Conservation (phyloP, 2,329 filamentous ascomycete species). For the Stromatinia cepivora region DNA sequence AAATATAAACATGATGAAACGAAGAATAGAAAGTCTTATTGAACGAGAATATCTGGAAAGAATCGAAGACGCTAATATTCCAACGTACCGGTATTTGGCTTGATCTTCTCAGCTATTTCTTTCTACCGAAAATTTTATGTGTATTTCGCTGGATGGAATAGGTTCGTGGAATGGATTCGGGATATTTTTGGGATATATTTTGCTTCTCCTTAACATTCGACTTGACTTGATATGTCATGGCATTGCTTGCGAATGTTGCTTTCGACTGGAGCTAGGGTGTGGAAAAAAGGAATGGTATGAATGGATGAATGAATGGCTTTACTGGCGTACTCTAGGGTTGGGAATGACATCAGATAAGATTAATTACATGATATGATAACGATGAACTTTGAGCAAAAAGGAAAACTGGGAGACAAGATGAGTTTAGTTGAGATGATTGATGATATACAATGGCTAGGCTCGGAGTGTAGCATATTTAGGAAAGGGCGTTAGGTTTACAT, state of each 20-base stretch:
- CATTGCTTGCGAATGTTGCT: constrained; percentile 2
- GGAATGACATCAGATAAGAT: not conserved
- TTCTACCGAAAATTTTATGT: not conserved
- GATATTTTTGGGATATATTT: not conserved
- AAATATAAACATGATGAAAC: constrained; percentile 76
- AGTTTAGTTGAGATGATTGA: not conserved
- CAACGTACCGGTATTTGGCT: constrained; percentile 71
- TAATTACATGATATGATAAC: not conserved
- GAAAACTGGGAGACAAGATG: not conserved
- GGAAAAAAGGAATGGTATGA: not conserved
- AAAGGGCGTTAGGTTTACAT: too few species aligned
- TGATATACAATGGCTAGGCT: too few species aligned
- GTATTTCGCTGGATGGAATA: not conserved
- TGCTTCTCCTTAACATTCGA: not conserved
- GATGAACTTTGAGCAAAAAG: not conserved
- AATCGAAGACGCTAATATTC: constrained; percentile 61
- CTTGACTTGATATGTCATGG: not conserved
- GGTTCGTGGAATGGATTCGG: not conserved
- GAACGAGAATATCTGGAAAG: constrained; percentile 76
- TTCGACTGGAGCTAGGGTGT: not conserved
- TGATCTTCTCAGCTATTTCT: constrained; percentile 40
- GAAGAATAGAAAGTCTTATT: constrained; percentile 76
- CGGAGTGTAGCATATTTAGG: too few species aligned
- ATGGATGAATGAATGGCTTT: not conserved
- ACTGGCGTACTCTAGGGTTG: not conserved